Evolutionary conservation across 2,329 filamentous ascomycete genomes (phyloP).

Genomic region (Tolypocladium paradoxum): DNA sequence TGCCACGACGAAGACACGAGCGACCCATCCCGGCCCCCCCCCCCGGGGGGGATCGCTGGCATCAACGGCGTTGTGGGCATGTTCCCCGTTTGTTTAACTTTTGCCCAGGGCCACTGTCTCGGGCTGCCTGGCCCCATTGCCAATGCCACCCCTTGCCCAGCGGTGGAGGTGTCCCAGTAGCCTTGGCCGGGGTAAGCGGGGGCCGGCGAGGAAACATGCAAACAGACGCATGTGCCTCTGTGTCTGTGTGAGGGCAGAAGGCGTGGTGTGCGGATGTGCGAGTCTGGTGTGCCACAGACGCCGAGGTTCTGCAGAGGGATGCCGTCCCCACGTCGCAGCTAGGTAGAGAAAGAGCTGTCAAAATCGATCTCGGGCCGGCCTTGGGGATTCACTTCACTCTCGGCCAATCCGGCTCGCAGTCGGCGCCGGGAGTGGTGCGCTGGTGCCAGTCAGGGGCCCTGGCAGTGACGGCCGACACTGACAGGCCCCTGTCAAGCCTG

Average conservation of each 20-base stretch:
- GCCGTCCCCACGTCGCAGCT: not conserved
- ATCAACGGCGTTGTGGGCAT: not conserved
- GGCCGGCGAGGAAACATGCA: not conserved
- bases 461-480: not conserved
- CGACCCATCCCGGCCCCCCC: not conserved
- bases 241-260: not conserved
- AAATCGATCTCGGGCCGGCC: constrained; percentile 1
- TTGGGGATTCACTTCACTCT: not conserved
- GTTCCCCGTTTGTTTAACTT: constrained; percentile 5
- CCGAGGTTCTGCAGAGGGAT: not conserved
- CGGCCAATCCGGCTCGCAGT: not conserved
- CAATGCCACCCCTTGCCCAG: not conserved
- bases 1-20: not conserved
- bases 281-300: not conserved
- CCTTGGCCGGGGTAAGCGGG: not conserved
- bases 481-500: constrained; percentile 6
- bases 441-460: not conserved
- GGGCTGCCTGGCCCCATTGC: constrained; percentile 1
- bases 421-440: not conserved
- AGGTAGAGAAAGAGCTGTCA: not conserved
- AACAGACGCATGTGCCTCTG: not conserved
- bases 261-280: not conserved
- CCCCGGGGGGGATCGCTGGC: constrained; percentile 2
- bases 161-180: not conserved
- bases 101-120: constrained; percentile 6